Evolutionary conservation across 2,329 filamentous ascomycete genomes (phyloP).

Genomic region (Ophiostoma ips): DNA sequence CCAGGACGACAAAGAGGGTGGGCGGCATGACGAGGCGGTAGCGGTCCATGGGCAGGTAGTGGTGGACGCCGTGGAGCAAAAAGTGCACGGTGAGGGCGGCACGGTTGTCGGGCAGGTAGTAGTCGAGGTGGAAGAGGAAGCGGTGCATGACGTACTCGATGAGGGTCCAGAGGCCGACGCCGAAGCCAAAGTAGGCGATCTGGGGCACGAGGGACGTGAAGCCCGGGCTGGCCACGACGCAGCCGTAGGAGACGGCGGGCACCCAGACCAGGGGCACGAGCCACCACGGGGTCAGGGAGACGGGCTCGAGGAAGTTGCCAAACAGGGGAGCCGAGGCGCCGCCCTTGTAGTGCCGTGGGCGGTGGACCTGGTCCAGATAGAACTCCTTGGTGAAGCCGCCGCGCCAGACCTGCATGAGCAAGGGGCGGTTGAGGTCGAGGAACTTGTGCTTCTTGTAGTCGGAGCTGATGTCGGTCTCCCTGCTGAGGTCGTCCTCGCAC

Average conservation of each 20-base stretch:
- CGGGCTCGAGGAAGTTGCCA: constrained; percentile 96
- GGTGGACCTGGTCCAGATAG: constrained; percentile 90
- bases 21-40: constrained; percentile 97
- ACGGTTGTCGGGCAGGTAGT: constrained; percentile 79
- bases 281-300: constrained; percentile 93
- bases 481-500: constrained; percentile 69
- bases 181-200: constrained; percentile 51
- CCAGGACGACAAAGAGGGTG: constrained; percentile 68
- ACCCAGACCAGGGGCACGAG: constrained; percentile 73
- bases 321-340: constrained; percentile 87
- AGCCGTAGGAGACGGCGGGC: constrained; percentile 63
- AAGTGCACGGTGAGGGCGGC: constrained; percentile 82
- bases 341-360: constrained; percentile 89
- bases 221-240: constrained; percentile 48
- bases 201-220: constrained; percentile 35
- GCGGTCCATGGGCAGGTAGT: constrained; percentile 98
- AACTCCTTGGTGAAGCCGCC: constrained; percentile 90
- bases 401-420: constrained; percentile 77
- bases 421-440: constrained; percentile 70
- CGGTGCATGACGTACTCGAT: constrained; percentile 82
- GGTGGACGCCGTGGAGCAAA: constrained; percentile 88
- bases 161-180: constrained; percentile 72
- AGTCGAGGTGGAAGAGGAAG: constrained; percentile 86
- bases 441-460: constrained; percentile 93
- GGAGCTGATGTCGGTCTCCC: constrained; percentile 59